These are phyloP conservation scores for carrot (Daucus carota) DNA, from an alignment of 129 eudicot genomes.

Conservation along the genomic window DNA sequence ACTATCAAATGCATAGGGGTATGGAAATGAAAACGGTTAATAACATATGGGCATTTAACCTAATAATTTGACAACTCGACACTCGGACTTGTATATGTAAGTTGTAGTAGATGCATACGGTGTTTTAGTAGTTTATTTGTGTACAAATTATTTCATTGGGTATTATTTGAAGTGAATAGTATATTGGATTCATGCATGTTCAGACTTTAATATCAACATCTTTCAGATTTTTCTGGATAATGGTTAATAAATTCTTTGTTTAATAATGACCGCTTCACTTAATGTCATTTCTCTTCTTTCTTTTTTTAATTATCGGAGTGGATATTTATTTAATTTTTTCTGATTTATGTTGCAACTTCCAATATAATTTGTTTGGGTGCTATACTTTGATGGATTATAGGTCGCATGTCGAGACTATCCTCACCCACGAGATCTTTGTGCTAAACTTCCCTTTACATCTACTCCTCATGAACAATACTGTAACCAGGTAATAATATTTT, in stretches of 20 bases:
- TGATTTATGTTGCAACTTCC: not conserved
- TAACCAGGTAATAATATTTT: conserved; percentile 39
- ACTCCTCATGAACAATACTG: conserved; percentile 62
- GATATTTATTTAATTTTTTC: not conserved
- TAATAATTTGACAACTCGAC: not conserved
- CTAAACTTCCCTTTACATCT: conserved; percentile 54
- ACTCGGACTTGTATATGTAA: not conserved
- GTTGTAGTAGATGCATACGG: not conserved
- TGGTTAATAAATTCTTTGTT: not conserved
- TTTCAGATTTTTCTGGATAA: not conserved
- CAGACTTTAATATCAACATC: not conserved
- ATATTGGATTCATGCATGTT: not conserved
- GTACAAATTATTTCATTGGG: not conserved
- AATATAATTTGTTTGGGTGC: not conserved
- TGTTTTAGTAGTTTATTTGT: not conserved
- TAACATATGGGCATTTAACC: too few species aligned
- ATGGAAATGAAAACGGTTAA: not conserved
- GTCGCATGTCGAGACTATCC: conserved; percentile 96
- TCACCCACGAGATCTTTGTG: conserved; percentile 81
- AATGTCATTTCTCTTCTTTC: not conserved
- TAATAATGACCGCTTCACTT: not conserved
- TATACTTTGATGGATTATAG: conserved; percentile 23
- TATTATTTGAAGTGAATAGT: not conserved
- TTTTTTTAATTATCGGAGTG: not conserved
- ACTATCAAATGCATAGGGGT: not conserved